These are phyloP conservation scores for Leccinum subgranulosum DNA, from an alignment of 768 basidiomycete genomes.

Conservation along the genomic window DNA sequence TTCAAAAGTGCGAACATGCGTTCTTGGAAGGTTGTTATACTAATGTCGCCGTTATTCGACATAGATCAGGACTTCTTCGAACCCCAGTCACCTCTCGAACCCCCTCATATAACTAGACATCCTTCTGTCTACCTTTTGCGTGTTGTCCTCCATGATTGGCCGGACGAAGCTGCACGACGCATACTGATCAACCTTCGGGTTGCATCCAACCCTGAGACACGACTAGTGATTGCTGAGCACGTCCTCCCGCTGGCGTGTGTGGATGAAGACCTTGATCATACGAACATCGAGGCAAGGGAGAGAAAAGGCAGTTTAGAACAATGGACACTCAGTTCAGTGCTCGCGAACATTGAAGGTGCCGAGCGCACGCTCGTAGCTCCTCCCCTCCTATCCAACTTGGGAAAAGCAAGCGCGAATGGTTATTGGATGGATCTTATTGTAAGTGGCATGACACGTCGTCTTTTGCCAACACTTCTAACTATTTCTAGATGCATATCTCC, in stretches of 20 bases:
- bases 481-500: slow-evolving; percentile 58
- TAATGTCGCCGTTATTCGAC: neutral
- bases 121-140: slow-evolving; percentile 69
- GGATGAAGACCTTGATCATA: slow-evolving; percentile 36
- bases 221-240: slow-evolving; percentile 68
- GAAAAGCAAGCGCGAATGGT: slow-evolving; percentile 62
- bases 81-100: slow-evolving; percentile 46
- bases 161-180: slow-evolving; percentile 49
- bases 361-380: slow-evolving; percentile 52
- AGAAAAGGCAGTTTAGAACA: slow-evolving; percentile 7
- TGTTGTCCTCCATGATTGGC: slow-evolving; percentile 78
- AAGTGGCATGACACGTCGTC: slow-evolving; percentile 7
- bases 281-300: slow-evolving; percentile 4
- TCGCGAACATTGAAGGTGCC: slow-evolving; percentile 48
- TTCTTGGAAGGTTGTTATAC: neutral
- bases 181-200: slow-evolving; percentile 46
- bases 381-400: slow-evolving; percentile 70
- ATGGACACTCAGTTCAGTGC: slow-evolving; percentile 28
- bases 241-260: slow-evolving; percentile 67
- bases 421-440: slow-evolving; percentile 74
- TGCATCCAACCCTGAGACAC: slow-evolving; percentile 41
- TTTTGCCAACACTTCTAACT: neutral
- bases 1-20: slow-evolving; percentile 43
- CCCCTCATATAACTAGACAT: slow-evolving; percentile 27
- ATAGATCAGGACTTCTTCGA: slow-evolving; percentile 75